Evolutionary conservation across 257 asterid species (phyloP).

Genomic region (Buddleja alternifolia): DNA sequence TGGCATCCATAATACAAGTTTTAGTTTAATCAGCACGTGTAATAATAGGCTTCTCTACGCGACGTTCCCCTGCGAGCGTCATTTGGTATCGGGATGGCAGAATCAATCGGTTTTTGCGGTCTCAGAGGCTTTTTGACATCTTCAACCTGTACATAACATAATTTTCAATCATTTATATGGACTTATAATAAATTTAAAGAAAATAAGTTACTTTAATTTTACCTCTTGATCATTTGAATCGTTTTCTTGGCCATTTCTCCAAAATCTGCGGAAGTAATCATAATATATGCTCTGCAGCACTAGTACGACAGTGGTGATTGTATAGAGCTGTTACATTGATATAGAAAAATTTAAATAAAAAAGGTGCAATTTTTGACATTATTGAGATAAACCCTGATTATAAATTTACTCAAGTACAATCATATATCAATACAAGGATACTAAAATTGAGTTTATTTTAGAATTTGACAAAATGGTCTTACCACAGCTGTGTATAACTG

Average conservation of each 20-base stretch:
- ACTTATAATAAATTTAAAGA: not conserved
- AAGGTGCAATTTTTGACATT: not conserved
- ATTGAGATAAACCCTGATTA: not conserved
- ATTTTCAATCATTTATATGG: not conserved
- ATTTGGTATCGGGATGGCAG: constrained; percentile 65
- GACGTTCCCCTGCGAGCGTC: constrained; percentile 33
- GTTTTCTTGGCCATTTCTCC: constrained; percentile 34
- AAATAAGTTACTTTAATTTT: no score
- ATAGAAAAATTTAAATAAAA: not conserved
- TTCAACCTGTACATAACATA: constrained; percentile 41
- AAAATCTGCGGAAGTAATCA: constrained; percentile 53
- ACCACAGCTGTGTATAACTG: constrained; percentile 91
- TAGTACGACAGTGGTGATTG: constrained; percentile 61
- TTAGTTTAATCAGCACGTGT: constrained; percentile 59
- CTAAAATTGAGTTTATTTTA: not conserved
- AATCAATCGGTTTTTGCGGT: constrained; percentile 38
- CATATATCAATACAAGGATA: not conserved
- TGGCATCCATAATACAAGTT: not conserved
- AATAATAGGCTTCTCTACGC: constrained; percentile 60
- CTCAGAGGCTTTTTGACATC: constrained; percentile 68
- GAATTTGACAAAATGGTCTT: constrained; percentile 29
- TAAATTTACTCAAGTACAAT: no score
- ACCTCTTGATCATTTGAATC: constrained; percentile 55
- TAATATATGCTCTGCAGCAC: constrained; percentile 82
- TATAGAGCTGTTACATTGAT: constrained; percentile 66